A percentile compares a stretch with the other conserved stretches of the same genome.
Conservation (phyloP, 2,329 filamentous ascomycete genomes). For the Scedosporium minutisporum region DNA sequence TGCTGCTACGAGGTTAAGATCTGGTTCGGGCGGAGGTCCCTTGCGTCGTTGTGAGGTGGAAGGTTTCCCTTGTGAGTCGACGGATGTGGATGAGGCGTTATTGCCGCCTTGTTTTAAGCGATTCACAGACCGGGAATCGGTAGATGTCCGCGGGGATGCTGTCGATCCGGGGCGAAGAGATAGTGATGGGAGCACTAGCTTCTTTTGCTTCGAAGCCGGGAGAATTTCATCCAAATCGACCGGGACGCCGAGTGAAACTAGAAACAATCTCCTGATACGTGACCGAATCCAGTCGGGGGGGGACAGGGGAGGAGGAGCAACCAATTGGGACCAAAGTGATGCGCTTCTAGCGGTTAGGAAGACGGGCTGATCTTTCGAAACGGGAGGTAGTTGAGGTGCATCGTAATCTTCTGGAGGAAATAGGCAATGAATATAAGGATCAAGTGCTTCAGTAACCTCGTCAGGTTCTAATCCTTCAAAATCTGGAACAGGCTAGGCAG, state of each 20-base stretch:
- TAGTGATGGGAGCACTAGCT: slow-evolving; percentile 83
- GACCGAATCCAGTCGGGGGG: slow-evolving; percentile 97
- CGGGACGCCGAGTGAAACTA: slow-evolving; percentile 90
- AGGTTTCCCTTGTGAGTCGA: slow-evolving; percentile 50
- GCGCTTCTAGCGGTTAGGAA: slow-evolving; percentile 80
- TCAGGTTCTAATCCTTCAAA: slow-evolving; percentile 52
- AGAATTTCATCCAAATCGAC: slow-evolving; percentile 96
- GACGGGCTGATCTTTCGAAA: slow-evolving; percentile 49
- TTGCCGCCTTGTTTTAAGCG: slow-evolving; percentile 35
- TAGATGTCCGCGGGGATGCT: slow-evolving; percentile 45
- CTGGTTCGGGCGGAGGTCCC: slow-evolving; percentile 59
- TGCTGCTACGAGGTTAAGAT: slow-evolving; percentile 70
- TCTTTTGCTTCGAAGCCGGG: slow-evolving; percentile 95
- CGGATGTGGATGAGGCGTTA: slow-evolving; percentile 47
- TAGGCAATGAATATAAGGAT: slow-evolving; percentile 57
- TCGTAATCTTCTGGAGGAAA: slow-evolving; percentile 51
- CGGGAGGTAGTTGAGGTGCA: slow-evolving; percentile 37
- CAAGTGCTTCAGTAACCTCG: slow-evolving; percentile 49
- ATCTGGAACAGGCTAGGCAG: slow-evolving; percentile 52
- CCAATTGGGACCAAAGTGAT: slow-evolving; percentile 92
- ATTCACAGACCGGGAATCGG: slow-evolving; percentile 40
- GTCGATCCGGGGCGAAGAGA: slow-evolving; percentile 50
- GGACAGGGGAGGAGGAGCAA: slow-evolving; percentile 86
- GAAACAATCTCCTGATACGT: slow-evolving; percentile 84
- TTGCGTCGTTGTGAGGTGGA: slow-evolving; percentile 33